A percentile compares a stretch with the other conserved stretches of the same genome.
Evolutionary conservation across 2,329 filamentous ascomycete genomes (phyloP).

Genomic region (Xylaria multiplex): DNA sequence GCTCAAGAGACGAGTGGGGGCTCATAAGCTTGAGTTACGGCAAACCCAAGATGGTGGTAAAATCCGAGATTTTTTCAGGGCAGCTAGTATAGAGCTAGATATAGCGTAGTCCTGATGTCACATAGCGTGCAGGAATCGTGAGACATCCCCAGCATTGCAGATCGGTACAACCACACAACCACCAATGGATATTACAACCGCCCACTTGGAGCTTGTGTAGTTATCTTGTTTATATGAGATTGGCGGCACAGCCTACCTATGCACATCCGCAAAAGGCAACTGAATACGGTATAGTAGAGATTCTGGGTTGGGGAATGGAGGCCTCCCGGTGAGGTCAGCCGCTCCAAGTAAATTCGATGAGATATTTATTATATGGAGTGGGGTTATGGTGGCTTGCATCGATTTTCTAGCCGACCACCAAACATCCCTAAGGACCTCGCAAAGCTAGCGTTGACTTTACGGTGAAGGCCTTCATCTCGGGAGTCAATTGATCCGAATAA

Average conservation of each 20-base stretch:
- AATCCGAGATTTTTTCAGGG: slow-evolving; percentile 6
- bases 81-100: background rate
- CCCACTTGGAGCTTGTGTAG: slow-evolving; percentile 17
- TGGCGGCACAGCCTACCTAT: background rate
- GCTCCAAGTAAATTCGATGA: slow-evolving; percentile 2
- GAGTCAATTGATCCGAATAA: background rate
- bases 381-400: background rate
- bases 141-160: background rate
- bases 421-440: background rate
- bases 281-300: too few species aligned
- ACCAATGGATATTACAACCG: background rate
- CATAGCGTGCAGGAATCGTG: slow-evolving; percentile 8
- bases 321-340: slow-evolving; percentile 2
- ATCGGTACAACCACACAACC: too few species aligned
- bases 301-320: background rate
- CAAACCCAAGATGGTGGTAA: slow-evolving; percentile 2
- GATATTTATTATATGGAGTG: background rate
- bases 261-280: too few species aligned
- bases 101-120: slow-evolving; percentile 15
- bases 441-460: background rate
- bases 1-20: background rate
- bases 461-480: background rate
- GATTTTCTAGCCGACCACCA: too few species aligned
- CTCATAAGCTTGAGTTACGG: background rate
- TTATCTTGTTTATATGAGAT: slow-evolving; percentile 1